Evolutionary conservation across 2,329 filamentous ascomycete genomes (phyloP).

Genomic region (Aquanectria penicillioides): DNA sequence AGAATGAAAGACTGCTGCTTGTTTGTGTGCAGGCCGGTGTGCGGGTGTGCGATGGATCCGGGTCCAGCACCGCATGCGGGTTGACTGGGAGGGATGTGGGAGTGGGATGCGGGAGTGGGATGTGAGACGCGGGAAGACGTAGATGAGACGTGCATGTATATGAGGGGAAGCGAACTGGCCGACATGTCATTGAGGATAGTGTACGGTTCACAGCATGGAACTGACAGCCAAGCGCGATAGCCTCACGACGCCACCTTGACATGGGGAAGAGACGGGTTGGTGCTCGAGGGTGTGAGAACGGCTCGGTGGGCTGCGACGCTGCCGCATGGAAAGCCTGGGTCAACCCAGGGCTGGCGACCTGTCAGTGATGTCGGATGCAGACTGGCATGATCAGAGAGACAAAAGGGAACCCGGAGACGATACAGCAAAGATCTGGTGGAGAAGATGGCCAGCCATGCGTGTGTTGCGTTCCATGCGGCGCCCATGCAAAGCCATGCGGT

Average conservation of each 20-base stretch:
- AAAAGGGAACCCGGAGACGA: not conserved
- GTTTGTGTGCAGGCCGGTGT: not conserved
- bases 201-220: too few species aligned
- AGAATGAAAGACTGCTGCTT: not conserved
- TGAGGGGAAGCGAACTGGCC: too few species aligned
- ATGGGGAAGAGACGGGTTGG: not conserved
- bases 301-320: not conserved
- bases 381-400: not conserved
- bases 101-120: too few species aligned
- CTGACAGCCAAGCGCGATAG: too few species aligned
- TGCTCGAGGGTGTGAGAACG: not conserved
- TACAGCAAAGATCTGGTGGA: conserved; percentile 7
- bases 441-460: not conserved
- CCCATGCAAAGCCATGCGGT: not conserved
- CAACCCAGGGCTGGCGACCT: not conserved
- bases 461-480: conserved; percentile 5
- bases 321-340: not conserved
- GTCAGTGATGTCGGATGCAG: not conserved
- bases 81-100: too few species aligned
- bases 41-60: not conserved
- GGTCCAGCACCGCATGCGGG: conserved; percentile 1
- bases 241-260: too few species aligned
- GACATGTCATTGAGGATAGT: too few species aligned
- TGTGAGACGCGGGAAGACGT: not conserved
- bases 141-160: too few species aligned